Conservation (phyloP, 2,329 filamentous ascomycete species). For the Calonectria hongkongensis region DNA sequence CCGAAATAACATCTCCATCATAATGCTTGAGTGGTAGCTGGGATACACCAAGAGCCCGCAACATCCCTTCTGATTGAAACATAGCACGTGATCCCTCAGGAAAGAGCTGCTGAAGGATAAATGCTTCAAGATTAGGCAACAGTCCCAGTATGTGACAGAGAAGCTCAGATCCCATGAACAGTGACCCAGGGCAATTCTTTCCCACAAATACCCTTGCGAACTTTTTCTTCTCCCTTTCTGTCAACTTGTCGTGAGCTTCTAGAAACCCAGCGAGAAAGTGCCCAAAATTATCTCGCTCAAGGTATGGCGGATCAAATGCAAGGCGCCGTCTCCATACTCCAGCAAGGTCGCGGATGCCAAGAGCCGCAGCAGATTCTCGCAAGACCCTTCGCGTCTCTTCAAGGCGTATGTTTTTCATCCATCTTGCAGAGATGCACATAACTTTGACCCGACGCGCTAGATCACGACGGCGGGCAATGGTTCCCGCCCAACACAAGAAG, state of each 20-base stretch:
- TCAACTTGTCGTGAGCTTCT: neutral
- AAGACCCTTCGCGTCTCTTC: neutral
- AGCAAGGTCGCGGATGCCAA: neutral
- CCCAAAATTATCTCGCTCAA: too few relatives aligned
- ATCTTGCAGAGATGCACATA: neutral
- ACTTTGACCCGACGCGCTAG: slow-evolving; percentile 12
- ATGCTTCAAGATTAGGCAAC: slow-evolving; percentile 14
- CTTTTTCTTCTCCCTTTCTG: neutral
- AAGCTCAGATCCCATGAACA: slow-evolving; percentile 20
- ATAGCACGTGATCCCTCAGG: too few relatives aligned
- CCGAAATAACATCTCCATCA: neutral
- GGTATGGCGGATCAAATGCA: too few relatives aligned
- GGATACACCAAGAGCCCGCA: neutral
- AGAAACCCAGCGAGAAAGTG: neutral
- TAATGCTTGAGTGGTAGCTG: slow-evolving; percentile 7
- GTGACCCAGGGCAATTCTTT: neutral
- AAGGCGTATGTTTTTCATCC: neutral
- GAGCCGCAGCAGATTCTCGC: neutral
- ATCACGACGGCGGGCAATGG: slow-evolving; percentile 14
- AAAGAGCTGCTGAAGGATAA: neutral
- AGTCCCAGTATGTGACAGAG: slow-evolving; percentile 19
- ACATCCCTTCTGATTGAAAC: too few relatives aligned
- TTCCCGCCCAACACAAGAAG: slow-evolving; percentile 32
- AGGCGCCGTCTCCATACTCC: neutral
- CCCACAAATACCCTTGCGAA: neutral